Evolutionary conservation across 2,329 filamentous ascomycete genomes (phyloP).

Genomic region (Pezicula carpinea): DNA sequence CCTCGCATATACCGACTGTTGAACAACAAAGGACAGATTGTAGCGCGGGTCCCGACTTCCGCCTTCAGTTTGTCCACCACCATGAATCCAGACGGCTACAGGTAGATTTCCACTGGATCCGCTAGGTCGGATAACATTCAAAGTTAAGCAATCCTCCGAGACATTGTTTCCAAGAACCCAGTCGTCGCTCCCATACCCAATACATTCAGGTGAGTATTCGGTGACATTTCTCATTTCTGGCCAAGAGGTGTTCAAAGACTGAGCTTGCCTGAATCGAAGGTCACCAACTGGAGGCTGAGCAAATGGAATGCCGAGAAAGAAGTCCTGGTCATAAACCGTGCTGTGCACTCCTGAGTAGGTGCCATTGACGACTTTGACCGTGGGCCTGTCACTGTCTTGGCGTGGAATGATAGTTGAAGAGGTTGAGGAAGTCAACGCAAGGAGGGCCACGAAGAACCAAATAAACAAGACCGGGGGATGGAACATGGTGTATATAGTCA

Average conservation of each 20-base stretch:
- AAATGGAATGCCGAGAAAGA: slow-evolving; percentile 17
- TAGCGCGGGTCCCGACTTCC: slow-evolving; percentile 43
- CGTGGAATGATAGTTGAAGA: too few relatives aligned
- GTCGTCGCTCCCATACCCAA: slow-evolving; percentile 3
- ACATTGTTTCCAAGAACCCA: not conserved
- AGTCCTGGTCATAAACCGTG: slow-evolving; percentile 13
- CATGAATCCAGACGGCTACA: slow-evolving; percentile 52
- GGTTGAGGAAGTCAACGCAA: too few relatives aligned
- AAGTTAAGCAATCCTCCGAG: slow-evolving; percentile 46
- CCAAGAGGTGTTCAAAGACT: slow-evolving; percentile 9
- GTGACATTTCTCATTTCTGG: slow-evolving; percentile 6
- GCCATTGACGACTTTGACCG: slow-evolving; percentile 16
- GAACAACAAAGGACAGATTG: slow-evolving; percentile 52
- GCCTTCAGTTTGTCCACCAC: slow-evolving; percentile 39
- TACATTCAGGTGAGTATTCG: slow-evolving; percentile 1
- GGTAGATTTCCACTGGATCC: slow-evolving; percentile 35
- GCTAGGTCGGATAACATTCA: slow-evolving; percentile 47
- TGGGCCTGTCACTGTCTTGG: slow-evolving; percentile 4
- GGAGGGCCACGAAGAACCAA: too few relatives aligned
- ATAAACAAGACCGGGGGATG: too few relatives aligned
- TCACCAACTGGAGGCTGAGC: slow-evolving; percentile 10
- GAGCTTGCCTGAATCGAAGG: slow-evolving; percentile 8
- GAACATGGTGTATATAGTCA: too few relatives aligned
- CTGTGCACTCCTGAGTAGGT: slow-evolving; percentile 13
- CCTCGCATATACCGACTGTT: slow-evolving; percentile 34